These are phyloP conservation scores for Ceratocystis cubensis DNA, from an alignment of 2,329 filamentous ascomycete species.

Conservation along the genomic window DNA sequence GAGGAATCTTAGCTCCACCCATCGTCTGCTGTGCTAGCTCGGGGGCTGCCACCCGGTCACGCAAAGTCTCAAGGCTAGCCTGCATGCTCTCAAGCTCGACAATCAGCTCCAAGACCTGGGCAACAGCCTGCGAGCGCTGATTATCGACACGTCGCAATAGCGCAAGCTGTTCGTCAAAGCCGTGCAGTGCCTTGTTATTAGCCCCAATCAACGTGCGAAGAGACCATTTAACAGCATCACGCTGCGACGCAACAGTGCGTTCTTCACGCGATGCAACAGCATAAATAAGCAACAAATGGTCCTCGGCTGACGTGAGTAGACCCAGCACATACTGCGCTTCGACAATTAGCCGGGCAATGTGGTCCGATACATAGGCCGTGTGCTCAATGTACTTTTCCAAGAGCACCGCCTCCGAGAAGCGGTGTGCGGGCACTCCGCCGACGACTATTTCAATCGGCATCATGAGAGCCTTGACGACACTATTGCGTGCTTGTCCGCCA, in stretches of 20 bases:
- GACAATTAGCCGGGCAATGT: conserved; percentile 53
- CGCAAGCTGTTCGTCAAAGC: conserved; percentile 49
- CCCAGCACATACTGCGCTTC: conserved; percentile 57
- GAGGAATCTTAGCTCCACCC: conserved; percentile 37
- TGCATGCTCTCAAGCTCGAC: conserved; percentile 63
- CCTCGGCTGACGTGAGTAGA: conserved; percentile 55
- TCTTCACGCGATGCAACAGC: conserved; percentile 54
- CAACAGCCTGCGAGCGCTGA: conserved; percentile 53
- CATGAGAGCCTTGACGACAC: conserved; percentile 16
- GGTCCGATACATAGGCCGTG: conserved; percentile 54
- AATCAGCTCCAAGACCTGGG: conserved; percentile 56
- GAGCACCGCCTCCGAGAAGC: conserved; percentile 45
- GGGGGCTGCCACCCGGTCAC: conserved; percentile 56
- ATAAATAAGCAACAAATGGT: conserved; percentile 56
- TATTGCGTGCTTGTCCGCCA: conserved; percentile 24
- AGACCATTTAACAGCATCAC: conserved; percentile 53
- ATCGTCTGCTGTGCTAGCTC: conserved; percentile 42
- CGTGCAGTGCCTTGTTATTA: conserved; percentile 47
- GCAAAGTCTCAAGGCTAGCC: conserved; percentile 55
- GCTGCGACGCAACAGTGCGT: conserved; percentile 43
- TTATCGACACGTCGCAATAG: conserved; percentile 52
- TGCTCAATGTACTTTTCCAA: conserved; percentile 66
- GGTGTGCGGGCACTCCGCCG: conserved; percentile 7
- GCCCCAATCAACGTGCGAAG: conserved; percentile 66
- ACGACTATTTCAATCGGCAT: conserved; percentile 17